Conservation (phyloP, 2,329 filamentous ascomycete species). For the Penicillium sp. region DNA sequence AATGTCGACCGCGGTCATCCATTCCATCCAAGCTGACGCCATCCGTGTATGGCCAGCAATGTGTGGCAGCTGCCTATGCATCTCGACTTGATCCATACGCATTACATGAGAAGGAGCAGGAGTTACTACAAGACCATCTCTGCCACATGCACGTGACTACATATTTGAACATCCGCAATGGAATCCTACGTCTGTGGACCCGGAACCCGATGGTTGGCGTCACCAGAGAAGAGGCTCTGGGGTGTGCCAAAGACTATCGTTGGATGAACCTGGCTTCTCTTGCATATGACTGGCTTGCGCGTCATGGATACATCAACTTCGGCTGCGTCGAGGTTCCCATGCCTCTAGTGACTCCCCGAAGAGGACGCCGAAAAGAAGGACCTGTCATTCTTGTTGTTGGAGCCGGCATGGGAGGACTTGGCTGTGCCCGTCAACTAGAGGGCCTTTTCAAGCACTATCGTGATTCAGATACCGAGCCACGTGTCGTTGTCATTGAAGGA, state of each 20-base stretch:
- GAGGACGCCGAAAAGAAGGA: slow-evolving; percentile 56
- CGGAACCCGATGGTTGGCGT: slow-evolving; percentile 84
- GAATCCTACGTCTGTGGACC: slow-evolving; percentile 88
- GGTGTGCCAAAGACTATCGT: slow-evolving; percentile 83
- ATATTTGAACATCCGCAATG: slow-evolving; percentile 95
- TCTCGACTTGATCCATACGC: slow-evolving; percentile 89
- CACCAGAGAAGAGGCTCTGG: slow-evolving; percentile 82
- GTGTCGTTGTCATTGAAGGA: slow-evolving; percentile 83
- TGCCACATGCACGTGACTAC: slow-evolving; percentile 89
- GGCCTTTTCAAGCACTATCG: slow-evolving; percentile 82
- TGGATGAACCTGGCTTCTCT: slow-evolving; percentile 90
- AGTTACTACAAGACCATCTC: slow-evolving; percentile 78
- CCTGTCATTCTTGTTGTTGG: slow-evolving; percentile 87
- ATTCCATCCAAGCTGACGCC: slow-evolving; percentile 77
- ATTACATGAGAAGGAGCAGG: slow-evolving; percentile 83
- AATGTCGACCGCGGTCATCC: slow-evolving; percentile 77
- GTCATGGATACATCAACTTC: slow-evolving; percentile 94
- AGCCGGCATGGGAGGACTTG: slow-evolving; percentile 91
- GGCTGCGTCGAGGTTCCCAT: slow-evolving; percentile 80
- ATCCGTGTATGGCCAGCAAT: slow-evolving; percentile 86
- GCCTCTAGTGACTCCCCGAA: slow-evolving; percentile 46
- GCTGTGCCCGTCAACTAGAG: slow-evolving; percentile 89
- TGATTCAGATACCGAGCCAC: slow-evolving; percentile 69
- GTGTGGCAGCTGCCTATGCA: slow-evolving; percentile 84
- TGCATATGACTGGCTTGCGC: slow-evolving; percentile 89